Conservation (phyloP, 148 eudicot genomes). For the Simmondsia chinensis region DNA sequence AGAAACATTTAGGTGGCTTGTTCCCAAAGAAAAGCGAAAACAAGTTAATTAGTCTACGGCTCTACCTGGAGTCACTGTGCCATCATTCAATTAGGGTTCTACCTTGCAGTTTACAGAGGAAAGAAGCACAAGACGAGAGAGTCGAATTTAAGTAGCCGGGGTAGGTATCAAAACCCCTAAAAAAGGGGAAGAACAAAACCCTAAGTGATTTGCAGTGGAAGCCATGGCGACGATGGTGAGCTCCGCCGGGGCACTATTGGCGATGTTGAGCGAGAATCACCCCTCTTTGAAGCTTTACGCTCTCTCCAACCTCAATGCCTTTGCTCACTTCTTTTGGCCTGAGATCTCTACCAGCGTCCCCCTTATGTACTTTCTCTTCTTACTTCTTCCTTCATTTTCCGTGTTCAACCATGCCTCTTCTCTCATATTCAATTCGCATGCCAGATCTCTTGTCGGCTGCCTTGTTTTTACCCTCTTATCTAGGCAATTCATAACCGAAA, state of each 20-base stretch:
- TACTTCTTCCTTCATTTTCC: neutral
- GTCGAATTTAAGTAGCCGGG: no score
- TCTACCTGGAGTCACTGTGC: no score
- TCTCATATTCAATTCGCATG: no score
- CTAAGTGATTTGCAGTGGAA: neutral
- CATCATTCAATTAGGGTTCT: no score
- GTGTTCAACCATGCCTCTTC: neutral
- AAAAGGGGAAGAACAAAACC: neutral
- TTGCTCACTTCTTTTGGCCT: slow-evolving; percentile 73
- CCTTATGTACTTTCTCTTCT: slow-evolving; percentile 31
- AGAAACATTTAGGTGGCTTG: no score
- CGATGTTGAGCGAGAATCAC: slow-evolving; percentile 69
- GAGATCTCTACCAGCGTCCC: slow-evolving; percentile 88
- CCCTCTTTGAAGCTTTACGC: slow-evolving; percentile 72
- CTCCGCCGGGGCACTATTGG: slow-evolving; percentile 70
- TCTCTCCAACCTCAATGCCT: slow-evolving; percentile 63
- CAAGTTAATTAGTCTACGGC: no score
- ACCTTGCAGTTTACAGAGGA: no score
- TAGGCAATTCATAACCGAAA: no score
- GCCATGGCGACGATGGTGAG: slow-evolving; percentile 66
- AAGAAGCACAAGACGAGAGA: no score
- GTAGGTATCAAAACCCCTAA: no score
- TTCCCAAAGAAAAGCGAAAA: neutral
- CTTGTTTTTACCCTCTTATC: no score
- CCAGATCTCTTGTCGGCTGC: no score